phyloP scores from a whole-genome alignment of 768 basidiomycete species.

The Rhizopogon vesiculosus region DNA sequence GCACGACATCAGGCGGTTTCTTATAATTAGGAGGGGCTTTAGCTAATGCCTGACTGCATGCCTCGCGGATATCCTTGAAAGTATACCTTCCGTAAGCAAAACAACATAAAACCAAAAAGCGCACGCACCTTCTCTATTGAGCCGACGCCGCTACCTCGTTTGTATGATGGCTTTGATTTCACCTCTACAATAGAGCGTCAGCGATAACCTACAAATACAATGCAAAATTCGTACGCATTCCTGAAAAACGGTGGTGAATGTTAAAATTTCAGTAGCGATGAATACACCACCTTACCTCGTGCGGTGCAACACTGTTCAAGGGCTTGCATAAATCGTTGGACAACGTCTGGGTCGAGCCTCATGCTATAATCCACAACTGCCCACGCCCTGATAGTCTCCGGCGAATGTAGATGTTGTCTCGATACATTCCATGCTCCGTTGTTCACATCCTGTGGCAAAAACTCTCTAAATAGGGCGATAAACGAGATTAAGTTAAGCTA shows the following conservation, averaged over 20 bases:
- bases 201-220: neutral
- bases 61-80: conserved; percentile 8
- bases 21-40: neutral
- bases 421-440: conserved; percentile 36
- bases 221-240: conserved; percentile 18
- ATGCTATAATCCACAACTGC: conserved; percentile 29
- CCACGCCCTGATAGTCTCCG: conserved; percentile 29
- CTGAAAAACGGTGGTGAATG: conserved; percentile 5
- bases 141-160: conserved; percentile 1
- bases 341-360: conserved; percentile 3
- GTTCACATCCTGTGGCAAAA: conserved; percentile 13
- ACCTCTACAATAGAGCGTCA: neutral
- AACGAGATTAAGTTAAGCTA: neutral
- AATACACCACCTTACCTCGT: conserved; percentile 20
- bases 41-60: conserved; percentile 1
- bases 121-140: neutral
- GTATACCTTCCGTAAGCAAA: conserved; percentile 9
- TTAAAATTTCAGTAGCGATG: neutral
- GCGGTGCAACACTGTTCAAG: conserved; percentile 22
- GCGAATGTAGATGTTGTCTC: conserved; percentile 20
- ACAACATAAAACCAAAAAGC: neutral
- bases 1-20: conserved; percentile 28
- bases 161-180: conserved; percentile 2
- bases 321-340: conserved; percentile 16
- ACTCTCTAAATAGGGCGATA: neutral